Base-by-base conservation (phyloP, 2,329 filamentous ascomycete species). In the Fusarium phyllophilum region DNA sequence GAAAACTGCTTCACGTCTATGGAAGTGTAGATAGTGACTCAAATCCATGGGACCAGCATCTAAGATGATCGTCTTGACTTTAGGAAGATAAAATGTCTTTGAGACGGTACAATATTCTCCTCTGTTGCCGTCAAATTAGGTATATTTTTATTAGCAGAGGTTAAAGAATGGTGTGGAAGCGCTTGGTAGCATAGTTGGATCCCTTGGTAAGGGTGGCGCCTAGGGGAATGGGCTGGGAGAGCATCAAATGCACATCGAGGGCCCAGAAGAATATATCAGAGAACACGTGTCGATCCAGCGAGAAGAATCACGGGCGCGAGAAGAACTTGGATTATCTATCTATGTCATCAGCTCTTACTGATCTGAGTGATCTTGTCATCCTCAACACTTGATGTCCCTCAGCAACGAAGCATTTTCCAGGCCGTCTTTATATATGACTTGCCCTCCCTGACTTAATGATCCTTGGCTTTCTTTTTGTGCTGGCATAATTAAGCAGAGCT, bases 91-190 rank as follows among this genome's bases (percentile, higher is more conserved):
- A 6, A 33, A 6, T 18, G 13, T 5, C 29, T 45, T 8, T 0
- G 14, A 17, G n/a, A 22, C 18, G 24, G 18, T 17, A 26, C 12
- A 26, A 14, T 10, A 0, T 26, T 3, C 39, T 24, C 9, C 17
- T 45, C 13, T 22, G 7, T 5, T 12, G 0, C 14, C 15, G 17
- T 22, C 10, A 6, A 0, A 22, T n/a, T 26, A 14, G 29, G 29
- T 17, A 17, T 12, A 33, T 22, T 34, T 26, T 10, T 24, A 26
- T 9, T 24, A 17, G 3, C 22, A 44, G 8, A 34, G 38, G 17
- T 7, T n/a, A 18, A 26, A 34, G 5, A 12, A 34, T 17, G 22
- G 22, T 17, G 3, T 12, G 10, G 7, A 18, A 56, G 8, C 9
- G 4, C n/a, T n/a, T 12, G 2, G 29, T 9, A 29, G 38, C n/a